Base-by-base conservation (phyloP, 192 early-diverging fungal species). In the Nowakowskiella sp. region DNA sequence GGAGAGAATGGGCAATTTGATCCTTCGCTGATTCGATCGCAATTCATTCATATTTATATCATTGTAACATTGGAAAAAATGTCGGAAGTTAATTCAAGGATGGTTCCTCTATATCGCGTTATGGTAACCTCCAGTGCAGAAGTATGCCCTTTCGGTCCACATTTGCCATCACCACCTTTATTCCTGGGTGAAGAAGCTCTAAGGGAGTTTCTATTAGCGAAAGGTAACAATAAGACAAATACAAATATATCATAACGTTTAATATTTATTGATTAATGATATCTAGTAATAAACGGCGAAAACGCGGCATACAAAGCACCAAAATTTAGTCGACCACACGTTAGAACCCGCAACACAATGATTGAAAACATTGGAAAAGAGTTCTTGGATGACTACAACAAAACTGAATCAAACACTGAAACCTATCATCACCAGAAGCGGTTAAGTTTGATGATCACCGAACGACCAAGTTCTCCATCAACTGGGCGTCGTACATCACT, bases 21-120 rank as follows among this genome's bases (percentile, higher is more conserved):
- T 31, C 73, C 73, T 10, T 51, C 13, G 23, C 60, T 43, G 24
- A 62, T 75, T 0, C 43, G 57, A 21, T 66, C 68, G 30, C 71
- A 75, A 32, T 75, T 76, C 47, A 47, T 70, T 16, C 73, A 70
- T 52, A 42, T 75, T 6, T 75, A 58, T 42, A 72, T 75, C 21
- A 47, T 70, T 2, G 62, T 76, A 13, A 51, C n/a, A n/a, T n/a
- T 53, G 44, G 48, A 66, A 24, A 44, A 62, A 26, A 42, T 42
- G 25, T n/a, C 31, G 44, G 9, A 54, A 4, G 29, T 39, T 42
- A 34, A 51, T 22, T 25, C 34, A n/a, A 13, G 44, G 23, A 44
- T n/a, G 68, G 55, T 33, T 8, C 10, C 53, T 30, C 4, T 33
- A 9, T 75, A 70, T 33, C 52, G 64, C n/a, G 36, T 72, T 10